Conservation (phyloP, 73 alveolate genomes). For the Paramecium pentaurelia region DNA sequence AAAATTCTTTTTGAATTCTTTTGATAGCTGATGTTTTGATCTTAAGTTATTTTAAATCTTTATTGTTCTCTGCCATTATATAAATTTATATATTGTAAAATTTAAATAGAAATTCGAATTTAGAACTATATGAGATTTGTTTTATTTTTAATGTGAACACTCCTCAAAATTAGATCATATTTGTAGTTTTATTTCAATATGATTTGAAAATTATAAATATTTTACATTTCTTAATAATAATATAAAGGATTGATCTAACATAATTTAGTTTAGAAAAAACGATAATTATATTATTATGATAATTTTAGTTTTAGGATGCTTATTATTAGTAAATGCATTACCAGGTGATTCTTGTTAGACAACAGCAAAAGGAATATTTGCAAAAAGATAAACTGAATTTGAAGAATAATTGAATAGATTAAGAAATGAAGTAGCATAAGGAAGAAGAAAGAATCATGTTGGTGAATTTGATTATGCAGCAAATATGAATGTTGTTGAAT, state of each 20-base stretch:
- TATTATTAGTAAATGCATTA: background rate
- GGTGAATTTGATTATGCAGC: slow-evolving; percentile 46
- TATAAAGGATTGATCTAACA: background rate
- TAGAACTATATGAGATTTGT: background rate
- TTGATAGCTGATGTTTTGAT: slow-evolving; percentile 13
- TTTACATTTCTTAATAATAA: background rate
- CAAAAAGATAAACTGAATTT: background rate
- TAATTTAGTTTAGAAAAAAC: background rate
- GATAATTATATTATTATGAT: background rate
- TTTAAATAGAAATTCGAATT: background rate
- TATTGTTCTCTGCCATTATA: slow-evolving; percentile 44
- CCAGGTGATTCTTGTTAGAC: slow-evolving; percentile 26
- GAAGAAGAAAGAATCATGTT: slow-evolving; percentile 14
- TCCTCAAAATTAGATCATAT: background rate
- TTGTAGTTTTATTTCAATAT: background rate
- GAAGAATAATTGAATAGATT: slow-evolving; percentile 29
- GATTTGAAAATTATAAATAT: background rate
- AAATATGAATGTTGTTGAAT: background rate
- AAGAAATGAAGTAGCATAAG: slow-evolving; percentile 47
- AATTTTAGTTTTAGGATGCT: background rate
- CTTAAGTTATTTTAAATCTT: slow-evolving; percentile 19
- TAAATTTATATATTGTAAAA: background rate
- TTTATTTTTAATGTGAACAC: too few species aligned
- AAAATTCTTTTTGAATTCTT: slow-evolving; percentile 34
- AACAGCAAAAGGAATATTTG: slow-evolving; percentile 23